Conservation (phyloP, 306 rosid species). For the Coriaria nepalensis region DNA sequence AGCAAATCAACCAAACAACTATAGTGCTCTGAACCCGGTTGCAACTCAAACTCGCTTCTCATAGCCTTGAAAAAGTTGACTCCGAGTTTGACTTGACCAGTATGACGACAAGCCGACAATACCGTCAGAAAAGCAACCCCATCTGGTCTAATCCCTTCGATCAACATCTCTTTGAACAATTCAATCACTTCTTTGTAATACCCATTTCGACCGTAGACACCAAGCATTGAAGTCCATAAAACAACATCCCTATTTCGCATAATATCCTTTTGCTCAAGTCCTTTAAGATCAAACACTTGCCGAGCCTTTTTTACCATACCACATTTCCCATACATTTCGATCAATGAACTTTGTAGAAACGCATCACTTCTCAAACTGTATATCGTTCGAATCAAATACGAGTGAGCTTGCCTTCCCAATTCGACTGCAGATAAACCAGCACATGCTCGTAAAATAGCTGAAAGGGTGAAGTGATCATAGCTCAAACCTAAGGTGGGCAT, state of each 20-base stretch:
- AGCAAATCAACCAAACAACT: conserved; percentile 63
- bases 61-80: conserved; percentile 58
- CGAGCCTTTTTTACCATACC: conserved; percentile 48
- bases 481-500: conserved; percentile 44
- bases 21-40: conserved; percentile 61
- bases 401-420: conserved; percentile 55
- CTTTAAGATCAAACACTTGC: conserved; percentile 39
- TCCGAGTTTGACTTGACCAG: conserved; percentile 56
- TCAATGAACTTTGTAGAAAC: conserved; percentile 47
- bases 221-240: conserved; percentile 69
- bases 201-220: conserved; percentile 61
- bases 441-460: conserved; percentile 53
- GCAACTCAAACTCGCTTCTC: conserved; percentile 39
- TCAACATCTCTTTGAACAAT: conserved; percentile 45
- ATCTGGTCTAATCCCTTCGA: conserved; percentile 53
- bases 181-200: conserved; percentile 35
- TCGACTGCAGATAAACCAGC: conserved; percentile 48
- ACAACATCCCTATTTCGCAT: conserved; percentile 40
- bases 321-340: conserved; percentile 75
- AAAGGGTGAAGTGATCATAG: conserved; percentile 49
- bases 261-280: conserved; percentile 26
- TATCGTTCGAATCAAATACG: conserved; percentile 29
- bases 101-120: conserved; percentile 59
- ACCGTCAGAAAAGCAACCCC: conserved; percentile 53
- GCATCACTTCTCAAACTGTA: conserved; percentile 34